phyloP scores from a whole-genome alignment of 2,329 filamentous ascomycete genomes.

The Cladosporium sp. region DNA sequence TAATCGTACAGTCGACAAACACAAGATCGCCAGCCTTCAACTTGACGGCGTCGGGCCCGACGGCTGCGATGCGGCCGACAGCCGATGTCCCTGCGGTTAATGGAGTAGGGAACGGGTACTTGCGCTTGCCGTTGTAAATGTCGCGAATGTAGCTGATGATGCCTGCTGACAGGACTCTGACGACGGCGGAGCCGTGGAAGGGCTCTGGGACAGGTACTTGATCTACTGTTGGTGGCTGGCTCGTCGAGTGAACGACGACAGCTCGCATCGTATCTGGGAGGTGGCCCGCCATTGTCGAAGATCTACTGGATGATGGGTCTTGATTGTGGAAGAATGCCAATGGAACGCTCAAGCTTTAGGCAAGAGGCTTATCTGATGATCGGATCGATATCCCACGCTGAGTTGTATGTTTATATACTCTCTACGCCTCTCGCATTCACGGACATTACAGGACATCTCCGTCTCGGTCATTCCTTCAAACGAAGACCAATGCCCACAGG shows the following conservation, averaged over 20 bases:
- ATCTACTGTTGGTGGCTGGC: constrained; percentile 16
- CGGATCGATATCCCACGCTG: too few relatives aligned
- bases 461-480: too few relatives aligned
- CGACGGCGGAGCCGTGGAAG: constrained; percentile 35
- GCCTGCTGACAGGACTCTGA: constrained; percentile 36
- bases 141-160: constrained; percentile 40
- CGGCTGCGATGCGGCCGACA: constrained; percentile 35
- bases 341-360: too few relatives aligned
- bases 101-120: constrained; percentile 33
- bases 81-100: constrained; percentile 33
- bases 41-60: constrained; percentile 35
- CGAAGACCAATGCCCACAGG: too few relatives aligned
- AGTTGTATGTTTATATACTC: too few relatives aligned
- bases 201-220: constrained; percentile 10
- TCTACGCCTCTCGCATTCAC: too few relatives aligned
- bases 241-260: constrained; percentile 16
- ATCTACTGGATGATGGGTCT: neutral
- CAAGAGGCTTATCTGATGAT: too few relatives aligned
- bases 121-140: constrained; percentile 37
- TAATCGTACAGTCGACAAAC: constrained; percentile 34
- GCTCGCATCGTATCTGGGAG: constrained; percentile 17
- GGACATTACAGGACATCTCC: too few relatives aligned
- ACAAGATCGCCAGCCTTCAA: constrained; percentile 40
- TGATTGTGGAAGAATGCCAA: neutral
- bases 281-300: neutral